Evolutionary conservation across 2,329 filamentous ascomycete species (phyloP).

Genomic region (Bipolaris victoriae): DNA sequence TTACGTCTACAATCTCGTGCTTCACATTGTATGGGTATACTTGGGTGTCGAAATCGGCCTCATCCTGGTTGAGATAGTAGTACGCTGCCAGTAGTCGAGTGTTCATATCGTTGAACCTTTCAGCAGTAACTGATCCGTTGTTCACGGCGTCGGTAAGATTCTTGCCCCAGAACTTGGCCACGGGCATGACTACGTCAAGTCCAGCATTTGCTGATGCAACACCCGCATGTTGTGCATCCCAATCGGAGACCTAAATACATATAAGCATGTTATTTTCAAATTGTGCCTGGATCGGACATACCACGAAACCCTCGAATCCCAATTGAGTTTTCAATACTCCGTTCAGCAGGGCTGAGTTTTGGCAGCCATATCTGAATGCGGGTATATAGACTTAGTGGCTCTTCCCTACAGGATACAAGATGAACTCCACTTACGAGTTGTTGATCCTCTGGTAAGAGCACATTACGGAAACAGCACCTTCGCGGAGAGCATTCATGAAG

Average conservation of each 20-base stretch:
- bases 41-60: slow-evolving; percentile 38
- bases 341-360: slow-evolving; percentile 53
- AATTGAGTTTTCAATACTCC: slow-evolving; percentile 59
- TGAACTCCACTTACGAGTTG: slow-evolving; percentile 17
- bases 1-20: slow-evolving; percentile 55
- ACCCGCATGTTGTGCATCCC: slow-evolving; percentile 55
- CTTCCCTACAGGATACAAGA: neutral
- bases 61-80: slow-evolving; percentile 49
- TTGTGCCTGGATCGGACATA: slow-evolving; percentile 29
- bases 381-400: neutral
- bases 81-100: slow-evolving; percentile 35
- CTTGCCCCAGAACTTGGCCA: slow-evolving; percentile 38
- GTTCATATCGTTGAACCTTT: slow-evolving; percentile 42
- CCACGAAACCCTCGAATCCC: slow-evolving; percentile 54
- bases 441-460: slow-evolving; percentile 55
- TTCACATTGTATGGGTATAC: slow-evolving; percentile 32
- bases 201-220: slow-evolving; percentile 54
- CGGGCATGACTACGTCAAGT: slow-evolving; percentile 56
- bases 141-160: slow-evolving; percentile 41
- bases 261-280: neutral
- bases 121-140: slow-evolving; percentile 33
- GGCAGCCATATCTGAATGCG: slow-evolving; percentile 32
- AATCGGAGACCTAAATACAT: slow-evolving; percentile 40
- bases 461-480: slow-evolving; percentile 66
- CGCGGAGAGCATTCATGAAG: slow-evolving; percentile 65